phyloP scores from a whole-genome alignment of 1,284 basidiomycete species.

The Stereum hirsutum region DNA sequence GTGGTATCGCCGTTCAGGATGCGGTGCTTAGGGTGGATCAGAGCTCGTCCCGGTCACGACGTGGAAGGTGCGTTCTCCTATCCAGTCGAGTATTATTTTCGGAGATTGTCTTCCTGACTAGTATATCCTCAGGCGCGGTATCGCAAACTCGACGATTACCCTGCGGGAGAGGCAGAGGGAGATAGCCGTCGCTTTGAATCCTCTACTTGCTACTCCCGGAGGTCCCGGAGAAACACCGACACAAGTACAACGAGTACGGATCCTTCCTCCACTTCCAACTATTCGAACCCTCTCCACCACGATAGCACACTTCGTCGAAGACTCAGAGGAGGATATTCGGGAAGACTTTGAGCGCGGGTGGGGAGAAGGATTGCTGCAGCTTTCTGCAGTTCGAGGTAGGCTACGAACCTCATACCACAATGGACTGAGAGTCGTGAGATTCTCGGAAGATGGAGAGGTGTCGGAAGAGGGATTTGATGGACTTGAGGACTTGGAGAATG shows the following conservation, averaged over 20 bases:
- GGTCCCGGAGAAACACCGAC: not conserved
- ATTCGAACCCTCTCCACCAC: constrained; percentile 33
- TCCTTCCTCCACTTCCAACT: constrained; percentile 31
- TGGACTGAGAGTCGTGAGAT: constrained; percentile 30
- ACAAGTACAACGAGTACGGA: constrained; percentile 22
- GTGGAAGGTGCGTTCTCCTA: too few relatives aligned
- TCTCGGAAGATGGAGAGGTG: constrained; percentile 16
- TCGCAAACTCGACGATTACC: constrained; percentile 49
- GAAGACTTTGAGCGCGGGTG: constrained; percentile 51
- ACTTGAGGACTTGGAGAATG: constrained; percentile 32
- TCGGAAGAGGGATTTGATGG: constrained; percentile 35
- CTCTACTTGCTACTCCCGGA: not conserved
- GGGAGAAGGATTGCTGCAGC: constrained; percentile 41
- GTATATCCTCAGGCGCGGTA: too few relatives aligned
- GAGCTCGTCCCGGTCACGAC: not conserved
- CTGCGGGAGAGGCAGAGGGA: constrained; percentile 30
- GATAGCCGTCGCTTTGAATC: not conserved
- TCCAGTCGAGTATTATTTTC: too few relatives aligned
- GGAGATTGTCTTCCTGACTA: too few relatives aligned
- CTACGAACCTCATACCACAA: constrained; percentile 25
- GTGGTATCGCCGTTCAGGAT: not conserved
- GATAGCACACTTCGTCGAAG: too few relatives aligned
- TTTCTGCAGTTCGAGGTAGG: constrained; percentile 31
- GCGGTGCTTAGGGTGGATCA: not conserved
- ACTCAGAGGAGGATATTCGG: constrained; percentile 28